Conservation (phyloP, 495 filamentous ascomycete genomes). For the Aspergillus diversus region DNA sequence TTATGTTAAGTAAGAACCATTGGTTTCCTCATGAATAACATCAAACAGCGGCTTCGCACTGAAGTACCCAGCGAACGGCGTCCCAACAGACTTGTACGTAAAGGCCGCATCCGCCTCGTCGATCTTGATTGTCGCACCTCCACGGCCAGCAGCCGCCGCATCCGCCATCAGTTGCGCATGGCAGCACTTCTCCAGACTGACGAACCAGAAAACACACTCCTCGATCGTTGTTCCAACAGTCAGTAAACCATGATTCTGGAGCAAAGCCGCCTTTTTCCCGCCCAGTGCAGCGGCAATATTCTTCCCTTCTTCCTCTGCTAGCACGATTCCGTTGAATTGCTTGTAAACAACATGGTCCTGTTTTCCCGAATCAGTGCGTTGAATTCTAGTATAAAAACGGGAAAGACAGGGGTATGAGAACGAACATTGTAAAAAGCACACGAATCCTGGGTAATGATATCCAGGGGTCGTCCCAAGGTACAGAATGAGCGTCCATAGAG, state of each 20-base stretch:
- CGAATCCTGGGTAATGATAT: conserved; percentile 74
- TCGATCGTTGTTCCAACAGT: conserved; percentile 62
- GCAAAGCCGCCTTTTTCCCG: conserved; percentile 67
- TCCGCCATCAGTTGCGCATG: conserved; percentile 77
- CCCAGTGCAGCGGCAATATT: conserved; percentile 69
- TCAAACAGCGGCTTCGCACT: conserved; percentile 76
- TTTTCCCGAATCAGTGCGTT: neutral
- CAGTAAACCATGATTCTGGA: conserved; percentile 71
- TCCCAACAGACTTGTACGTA: conserved; percentile 70
- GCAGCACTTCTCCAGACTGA: conserved; percentile 74
- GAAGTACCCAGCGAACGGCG: conserved; percentile 67
- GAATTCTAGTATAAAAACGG: neutral
- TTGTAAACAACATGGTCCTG: conserved; percentile 67
- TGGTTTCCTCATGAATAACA: conserved; percentile 66
- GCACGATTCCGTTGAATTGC: conserved; percentile 73
- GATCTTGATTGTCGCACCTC: conserved; percentile 67
- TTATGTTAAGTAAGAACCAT: conserved; percentile 58
- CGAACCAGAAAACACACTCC: conserved; percentile 72
- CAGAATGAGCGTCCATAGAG: conserved; percentile 73
- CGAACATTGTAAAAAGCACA: conserved; percentile 66
- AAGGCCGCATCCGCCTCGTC: conserved; percentile 67
- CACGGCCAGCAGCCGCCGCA: conserved; percentile 69
- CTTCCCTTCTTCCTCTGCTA: conserved; percentile 69
- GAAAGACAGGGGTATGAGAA: neutral
- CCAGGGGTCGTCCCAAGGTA: conserved; percentile 65